These are phyloP conservation scores for Aspergillus niger DNA, from an alignment of 2,329 filamentous ascomycete species.

Conservation along the genomic window DNA sequence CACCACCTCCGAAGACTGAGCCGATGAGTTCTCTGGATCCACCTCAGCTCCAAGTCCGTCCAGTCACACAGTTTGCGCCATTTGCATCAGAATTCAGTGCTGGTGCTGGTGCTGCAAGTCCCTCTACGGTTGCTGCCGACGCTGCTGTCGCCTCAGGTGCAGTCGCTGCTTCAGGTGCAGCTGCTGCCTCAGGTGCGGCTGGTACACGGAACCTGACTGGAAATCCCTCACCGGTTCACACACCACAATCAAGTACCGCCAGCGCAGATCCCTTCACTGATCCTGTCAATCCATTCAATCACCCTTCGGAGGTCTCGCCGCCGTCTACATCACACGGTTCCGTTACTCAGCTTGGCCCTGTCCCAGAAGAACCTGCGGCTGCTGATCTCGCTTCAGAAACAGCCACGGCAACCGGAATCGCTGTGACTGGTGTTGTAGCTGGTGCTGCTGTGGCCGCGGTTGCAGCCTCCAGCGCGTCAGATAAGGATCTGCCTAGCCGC, in stretches of 20 bases:
- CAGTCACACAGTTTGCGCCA: constrained; percentile 74
- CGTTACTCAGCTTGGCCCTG: constrained; percentile 11
- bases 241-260: constrained; percentile 45
- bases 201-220: constrained; percentile 38
- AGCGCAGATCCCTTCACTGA: constrained; percentile 52
- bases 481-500: constrained; percentile 24
- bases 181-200: constrained; percentile 21
- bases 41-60: constrained; percentile 81
- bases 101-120: constrained; percentile 32
- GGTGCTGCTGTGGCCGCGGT: constrained; percentile 44
- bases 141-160: constrained; percentile 22
- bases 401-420: constrained; percentile 34
- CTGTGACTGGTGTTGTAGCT: constrained; percentile 44
- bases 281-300: constrained; percentile 71
- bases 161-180: constrained; percentile 21
- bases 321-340: constrained; percentile 16
- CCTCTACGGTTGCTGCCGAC: constrained; percentile 20
- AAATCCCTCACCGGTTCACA: constrained; percentile 31
- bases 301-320: constrained; percentile 55
- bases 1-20: constrained; percentile 40
- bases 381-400: constrained; percentile 45
- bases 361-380: constrained; percentile 12
- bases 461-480: constrained; percentile 28
- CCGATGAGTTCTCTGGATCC: constrained; percentile 54
- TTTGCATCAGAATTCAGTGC: constrained; percentile 58